These are phyloP conservation scores for Boletus pseudopeckii DNA, from an alignment of 768 basidiomycete species.

Conservation along the genomic window DNA sequence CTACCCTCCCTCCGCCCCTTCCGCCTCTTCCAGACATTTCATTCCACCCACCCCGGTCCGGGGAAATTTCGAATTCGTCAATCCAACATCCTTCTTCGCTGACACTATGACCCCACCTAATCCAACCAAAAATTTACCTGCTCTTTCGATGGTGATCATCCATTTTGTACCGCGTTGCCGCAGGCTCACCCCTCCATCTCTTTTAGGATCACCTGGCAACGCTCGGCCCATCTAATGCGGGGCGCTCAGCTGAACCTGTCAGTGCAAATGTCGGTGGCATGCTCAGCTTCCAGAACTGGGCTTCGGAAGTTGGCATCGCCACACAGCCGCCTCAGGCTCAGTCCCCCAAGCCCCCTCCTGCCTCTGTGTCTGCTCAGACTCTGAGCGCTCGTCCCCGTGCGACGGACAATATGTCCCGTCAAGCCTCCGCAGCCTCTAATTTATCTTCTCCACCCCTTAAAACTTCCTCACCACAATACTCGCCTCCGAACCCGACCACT, in stretches of 20 bases:
- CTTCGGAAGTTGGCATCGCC: slow-evolving; percentile 29
- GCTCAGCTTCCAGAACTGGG: slow-evolving; percentile 31
- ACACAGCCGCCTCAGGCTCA: slow-evolving; percentile 16
- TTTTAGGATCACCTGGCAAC: slow-evolving; percentile 30
- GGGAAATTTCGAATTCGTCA: slow-evolving; percentile 26
- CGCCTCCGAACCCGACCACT: slow-evolving; percentile 20
- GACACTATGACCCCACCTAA: slow-evolving; percentile 20
- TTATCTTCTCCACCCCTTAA: slow-evolving; percentile 21
- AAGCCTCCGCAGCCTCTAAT: slow-evolving; percentile 26
- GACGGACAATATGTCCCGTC: slow-evolving; percentile 30
- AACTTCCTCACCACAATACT: slow-evolving; percentile 24
- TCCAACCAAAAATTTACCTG: slow-evolving; percentile 28
- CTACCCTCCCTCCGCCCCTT: slow-evolving; percentile 2
- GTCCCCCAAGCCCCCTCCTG: slow-evolving; percentile 2
- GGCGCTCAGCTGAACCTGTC: slow-evolving; percentile 19
- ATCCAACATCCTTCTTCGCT: slow-evolving; percentile 26
- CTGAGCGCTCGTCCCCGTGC: slow-evolving; percentile 24
- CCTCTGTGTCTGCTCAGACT: slow-evolving; percentile 7
- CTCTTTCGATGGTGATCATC: slow-evolving; percentile 28
- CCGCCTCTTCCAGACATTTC: slow-evolving; percentile 8
- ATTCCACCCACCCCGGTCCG: slow-evolving; percentile 21
- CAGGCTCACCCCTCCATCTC: neutral
- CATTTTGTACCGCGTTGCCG: neutral
- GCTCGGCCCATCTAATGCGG: slow-evolving; percentile 23
- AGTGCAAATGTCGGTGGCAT: slow-evolving; percentile 9